Percentiles rank a stretch among this genome's conserved stretches.
Conservation (phyloP, 805 yeast genomes). For the Candida pseudoglaebosa region DNA sequence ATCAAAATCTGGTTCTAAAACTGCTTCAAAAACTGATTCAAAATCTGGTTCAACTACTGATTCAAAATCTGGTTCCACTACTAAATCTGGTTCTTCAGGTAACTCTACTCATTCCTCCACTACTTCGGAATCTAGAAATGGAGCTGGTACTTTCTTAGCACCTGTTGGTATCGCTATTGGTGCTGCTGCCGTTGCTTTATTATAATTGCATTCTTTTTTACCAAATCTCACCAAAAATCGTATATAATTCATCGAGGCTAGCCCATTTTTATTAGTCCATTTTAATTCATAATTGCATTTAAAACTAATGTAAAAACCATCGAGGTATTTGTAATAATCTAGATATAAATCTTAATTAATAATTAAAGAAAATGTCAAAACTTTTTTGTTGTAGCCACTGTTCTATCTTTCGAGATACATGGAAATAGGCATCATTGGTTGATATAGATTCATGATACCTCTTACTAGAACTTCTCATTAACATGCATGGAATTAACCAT, state of each 20-base stretch:
- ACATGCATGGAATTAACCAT: too few species aligned
- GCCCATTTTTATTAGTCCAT: too few species aligned
- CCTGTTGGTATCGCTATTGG: constrained; percentile 16
- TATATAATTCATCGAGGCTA: constrained; percentile 4
- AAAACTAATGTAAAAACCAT: too few species aligned
- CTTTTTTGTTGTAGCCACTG: too few species aligned
- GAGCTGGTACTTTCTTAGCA: constrained; percentile 11
- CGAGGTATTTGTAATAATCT: too few species aligned
- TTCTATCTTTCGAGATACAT: too few species aligned
- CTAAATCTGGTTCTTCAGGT: constrained; percentile 10
- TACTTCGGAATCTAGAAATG: constrained; percentile 4
- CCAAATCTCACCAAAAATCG: background rate
- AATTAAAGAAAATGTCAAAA: too few species aligned
- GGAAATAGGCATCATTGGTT: too few species aligned
- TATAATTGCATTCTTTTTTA: constrained; percentile 8
- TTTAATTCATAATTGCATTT: constrained; percentile 5
- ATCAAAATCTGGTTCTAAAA: constrained; percentile 4
- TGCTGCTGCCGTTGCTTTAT: constrained; percentile 15
- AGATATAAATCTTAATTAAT: background rate
- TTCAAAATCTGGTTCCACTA: constrained; percentile 7
- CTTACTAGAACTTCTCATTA: too few species aligned
- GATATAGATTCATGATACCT: too few species aligned
- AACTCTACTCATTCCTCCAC: constrained; percentile 2
- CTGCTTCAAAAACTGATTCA: constrained; percentile 1
- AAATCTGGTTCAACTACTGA: constrained; percentile 6